Percentiles rank a stretch among this genome's conserved stretches.
These are phyloP conservation scores for Sarcomyxa edulis DNA, from an alignment of 768 basidiomycete genomes.

Conservation along the genomic window DNA sequence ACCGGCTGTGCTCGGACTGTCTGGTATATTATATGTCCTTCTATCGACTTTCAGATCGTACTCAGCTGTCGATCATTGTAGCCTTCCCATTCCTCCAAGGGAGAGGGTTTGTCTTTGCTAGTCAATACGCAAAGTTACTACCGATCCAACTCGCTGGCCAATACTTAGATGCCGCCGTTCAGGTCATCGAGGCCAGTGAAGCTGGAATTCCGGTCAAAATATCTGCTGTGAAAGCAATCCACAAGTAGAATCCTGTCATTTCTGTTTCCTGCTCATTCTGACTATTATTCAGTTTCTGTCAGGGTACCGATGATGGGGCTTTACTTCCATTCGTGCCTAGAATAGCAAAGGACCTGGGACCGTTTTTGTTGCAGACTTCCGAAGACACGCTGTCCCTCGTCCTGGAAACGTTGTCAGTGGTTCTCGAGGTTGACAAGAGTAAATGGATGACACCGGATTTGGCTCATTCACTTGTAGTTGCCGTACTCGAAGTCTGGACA, in stretches of 20 bases:
- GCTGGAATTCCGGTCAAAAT: slow-evolving; percentile 87
- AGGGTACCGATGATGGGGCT: slow-evolving; percentile 54
- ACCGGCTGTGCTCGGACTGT: slow-evolving; percentile 65
- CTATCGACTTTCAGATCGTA: not conserved
- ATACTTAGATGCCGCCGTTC: slow-evolving; percentile 83
- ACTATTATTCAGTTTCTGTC: slow-evolving; percentile 55
- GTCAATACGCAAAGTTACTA: slow-evolving; percentile 75
- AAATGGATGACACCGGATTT: slow-evolving; percentile 69
- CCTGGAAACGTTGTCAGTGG: slow-evolving; percentile 77
- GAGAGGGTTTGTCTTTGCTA: slow-evolving; percentile 90
- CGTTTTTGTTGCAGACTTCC: slow-evolving; percentile 72
- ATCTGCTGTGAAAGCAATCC: slow-evolving; percentile 88
- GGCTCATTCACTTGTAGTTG: slow-evolving; percentile 58
- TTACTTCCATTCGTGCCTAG: slow-evolving; percentile 62
- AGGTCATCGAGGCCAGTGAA: slow-evolving; percentile 70
- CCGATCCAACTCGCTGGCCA: slow-evolving; percentile 71
- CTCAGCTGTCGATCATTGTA: slow-evolving; percentile 20
- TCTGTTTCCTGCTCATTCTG: not conserved
- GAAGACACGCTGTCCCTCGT: slow-evolving; percentile 89
- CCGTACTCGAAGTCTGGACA: slow-evolving; percentile 77
- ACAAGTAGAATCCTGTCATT: slow-evolving; percentile 59
- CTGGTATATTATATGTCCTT: slow-evolving; percentile 43
- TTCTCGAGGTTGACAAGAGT: slow-evolving; percentile 68
- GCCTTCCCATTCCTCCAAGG: slow-evolving; percentile 93
- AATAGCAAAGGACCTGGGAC: slow-evolving; percentile 77